Conservation (phyloP, 345 rosid species). For the Alliaria petiolata region DNA sequence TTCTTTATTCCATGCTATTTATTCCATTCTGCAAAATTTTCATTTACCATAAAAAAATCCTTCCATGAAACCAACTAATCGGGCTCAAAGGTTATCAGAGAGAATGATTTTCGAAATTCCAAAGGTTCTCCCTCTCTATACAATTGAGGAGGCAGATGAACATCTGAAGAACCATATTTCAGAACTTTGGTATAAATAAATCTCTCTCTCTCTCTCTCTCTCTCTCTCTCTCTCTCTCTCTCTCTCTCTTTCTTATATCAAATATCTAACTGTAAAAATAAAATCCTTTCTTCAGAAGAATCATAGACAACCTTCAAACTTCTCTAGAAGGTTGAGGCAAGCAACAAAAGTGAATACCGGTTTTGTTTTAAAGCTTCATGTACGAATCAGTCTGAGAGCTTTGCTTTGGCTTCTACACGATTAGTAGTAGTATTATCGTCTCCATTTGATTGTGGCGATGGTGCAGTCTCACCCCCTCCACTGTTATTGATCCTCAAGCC, state of each 20-base stretch:
- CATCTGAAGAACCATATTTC: conserved; percentile 3
- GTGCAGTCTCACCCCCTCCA: conserved; percentile 20
- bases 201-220: background rate
- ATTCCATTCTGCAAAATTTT: background rate
- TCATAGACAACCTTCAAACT: conserved; percentile 12
- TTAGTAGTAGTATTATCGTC: conserved; percentile 12
- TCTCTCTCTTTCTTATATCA: too few species aligned
- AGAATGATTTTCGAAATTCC: background rate
- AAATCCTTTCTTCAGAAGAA: conserved; percentile 15
- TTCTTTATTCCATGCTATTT: background rate
- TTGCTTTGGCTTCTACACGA: conserved; percentile 9
- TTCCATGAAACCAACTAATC: background rate
- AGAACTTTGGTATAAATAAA: conserved; percentile 2
- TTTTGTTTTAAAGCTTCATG: background rate
- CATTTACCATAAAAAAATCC: background rate
- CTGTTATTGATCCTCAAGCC: conserved; percentile 50
- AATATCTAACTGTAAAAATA: background rate
- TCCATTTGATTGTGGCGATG: conserved; percentile 17
- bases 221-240: too few species aligned
- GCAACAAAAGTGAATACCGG: conserved; percentile 5
- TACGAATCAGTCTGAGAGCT: conserved; percentile 19
- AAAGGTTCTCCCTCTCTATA: background rate
- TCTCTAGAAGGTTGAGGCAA: conserved; percentile 1
- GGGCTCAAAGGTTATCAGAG: background rate
- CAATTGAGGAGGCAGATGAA: conserved; percentile 17